Conservation (phyloP, 345 rosid species). For the Noccaea caerulescens region DNA sequence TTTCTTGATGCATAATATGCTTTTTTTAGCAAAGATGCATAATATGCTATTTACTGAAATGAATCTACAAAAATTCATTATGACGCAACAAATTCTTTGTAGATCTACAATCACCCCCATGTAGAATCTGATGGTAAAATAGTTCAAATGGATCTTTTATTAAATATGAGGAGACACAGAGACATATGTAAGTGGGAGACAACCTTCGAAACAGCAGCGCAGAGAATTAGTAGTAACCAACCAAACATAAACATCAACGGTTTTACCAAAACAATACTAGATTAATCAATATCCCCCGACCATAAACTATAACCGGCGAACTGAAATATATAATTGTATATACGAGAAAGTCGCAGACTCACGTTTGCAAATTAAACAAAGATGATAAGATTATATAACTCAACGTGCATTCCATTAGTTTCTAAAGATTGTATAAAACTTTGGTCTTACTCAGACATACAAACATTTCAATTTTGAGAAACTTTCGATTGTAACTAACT, state of each 20-base stretch:
- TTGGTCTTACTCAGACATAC: slow-evolving; percentile 17
- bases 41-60: slow-evolving; percentile 13
- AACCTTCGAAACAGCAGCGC: slow-evolving; percentile 40
- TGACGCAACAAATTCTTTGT: too few relatives aligned
- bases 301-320: slow-evolving; percentile 42
- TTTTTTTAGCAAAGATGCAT: too few relatives aligned
- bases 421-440: slow-evolving; percentile 30
- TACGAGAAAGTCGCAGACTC: slow-evolving; percentile 27
- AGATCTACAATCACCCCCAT: not conserved
- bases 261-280: slow-evolving; percentile 18
- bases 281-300: slow-evolving; percentile 38
- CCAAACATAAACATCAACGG: slow-evolving; percentile 25
- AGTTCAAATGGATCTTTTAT: not conserved
- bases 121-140: slow-evolving; percentile 9
- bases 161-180: slow-evolving; percentile 7
- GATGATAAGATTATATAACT: not conserved
- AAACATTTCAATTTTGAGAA: slow-evolving; percentile 19
- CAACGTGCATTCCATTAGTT: slow-evolving; percentile 44
- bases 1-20: not conserved
- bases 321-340: not conserved
- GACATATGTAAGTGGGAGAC: slow-evolving; percentile 42
- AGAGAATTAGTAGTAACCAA: slow-evolving; percentile 33
- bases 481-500: not conserved
- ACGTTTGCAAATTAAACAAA: slow-evolving; percentile 39
- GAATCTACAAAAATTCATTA: not conserved